Percentiles rank a stretch among this genome's conserved stretches.
phyloP scores from a whole-genome alignment of 805 yeast species.

The Candida mattraensis region DNA sequence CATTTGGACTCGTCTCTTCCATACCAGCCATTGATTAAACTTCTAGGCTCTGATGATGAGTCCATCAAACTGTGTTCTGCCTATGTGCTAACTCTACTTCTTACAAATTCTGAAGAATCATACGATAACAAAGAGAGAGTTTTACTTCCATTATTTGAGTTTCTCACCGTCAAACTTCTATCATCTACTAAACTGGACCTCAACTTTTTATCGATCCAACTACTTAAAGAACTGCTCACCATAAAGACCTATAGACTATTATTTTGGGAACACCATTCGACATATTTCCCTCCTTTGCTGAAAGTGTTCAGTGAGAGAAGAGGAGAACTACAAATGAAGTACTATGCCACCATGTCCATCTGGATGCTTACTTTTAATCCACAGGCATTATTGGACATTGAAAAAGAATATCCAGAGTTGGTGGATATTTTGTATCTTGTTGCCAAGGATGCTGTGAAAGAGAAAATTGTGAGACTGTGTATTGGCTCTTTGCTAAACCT shows the following conservation, averaged over 20 bases:
- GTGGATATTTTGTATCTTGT: slow-evolving; percentile 53
- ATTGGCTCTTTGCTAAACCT: slow-evolving; percentile 70
- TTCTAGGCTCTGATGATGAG: slow-evolving; percentile 55
- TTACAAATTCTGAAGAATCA: slow-evolving; percentile 31
- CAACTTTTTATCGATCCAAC: slow-evolving; percentile 64
- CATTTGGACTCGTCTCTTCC: slow-evolving; percentile 47
- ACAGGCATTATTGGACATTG: slow-evolving; percentile 47
- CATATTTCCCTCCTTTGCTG: slow-evolving; percentile 50
- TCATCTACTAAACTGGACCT: slow-evolving; percentile 44
- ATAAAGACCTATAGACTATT: slow-evolving; percentile 51
- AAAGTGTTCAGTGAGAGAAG: slow-evolving; percentile 43
- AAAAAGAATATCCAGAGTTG: slow-evolving; percentile 52
- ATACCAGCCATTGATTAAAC: slow-evolving; percentile 50
- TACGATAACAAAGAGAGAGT: slow-evolving; percentile 34
- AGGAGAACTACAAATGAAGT: slow-evolving; percentile 76
- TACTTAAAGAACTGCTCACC: slow-evolving; percentile 60
- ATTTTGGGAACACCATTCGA: slow-evolving; percentile 46
- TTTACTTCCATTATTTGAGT: slow-evolving; percentile 39
- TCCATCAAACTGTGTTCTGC: slow-evolving; percentile 56
- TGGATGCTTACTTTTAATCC: slow-evolving; percentile 84
- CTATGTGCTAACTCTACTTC: slow-evolving; percentile 51
- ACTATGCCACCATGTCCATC: slow-evolving; percentile 69
- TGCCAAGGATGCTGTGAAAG: slow-evolving; percentile 83
- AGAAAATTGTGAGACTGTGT: slow-evolving; percentile 85
- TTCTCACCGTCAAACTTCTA: slow-evolving; percentile 29